phyloP scores from a whole-genome alignment of 2,329 filamentous ascomycete species.

The Scedosporium dehoogii region DNA sequence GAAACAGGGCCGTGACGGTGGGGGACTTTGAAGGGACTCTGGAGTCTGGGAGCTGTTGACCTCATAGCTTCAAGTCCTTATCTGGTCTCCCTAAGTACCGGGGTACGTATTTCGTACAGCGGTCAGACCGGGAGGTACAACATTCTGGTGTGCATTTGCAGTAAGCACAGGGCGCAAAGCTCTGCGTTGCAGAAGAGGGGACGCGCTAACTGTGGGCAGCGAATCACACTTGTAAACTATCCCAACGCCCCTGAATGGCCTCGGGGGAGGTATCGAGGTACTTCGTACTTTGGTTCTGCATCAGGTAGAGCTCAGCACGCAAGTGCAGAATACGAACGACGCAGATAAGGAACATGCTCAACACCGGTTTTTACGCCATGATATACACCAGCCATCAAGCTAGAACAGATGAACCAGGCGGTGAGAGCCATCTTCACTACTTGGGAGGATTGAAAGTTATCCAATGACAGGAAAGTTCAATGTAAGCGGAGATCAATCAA shows the following conservation, averaged over 20 bases:
- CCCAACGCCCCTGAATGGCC: background rate
- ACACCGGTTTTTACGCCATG: no score
- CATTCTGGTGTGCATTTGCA: background rate
- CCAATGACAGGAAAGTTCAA: no score
- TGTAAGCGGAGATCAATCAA: no score
- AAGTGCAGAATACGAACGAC: no score
- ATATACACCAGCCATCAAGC: no score
- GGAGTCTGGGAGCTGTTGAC: background rate
- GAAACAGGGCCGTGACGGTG: conserved; percentile 1
- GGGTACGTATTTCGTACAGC: background rate
- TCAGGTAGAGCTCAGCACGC: no score
- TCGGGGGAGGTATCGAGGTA: background rate
- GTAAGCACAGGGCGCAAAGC: background rate
- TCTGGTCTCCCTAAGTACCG: background rate
- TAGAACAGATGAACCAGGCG: no score
- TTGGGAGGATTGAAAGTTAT: no score
- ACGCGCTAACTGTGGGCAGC: background rate
- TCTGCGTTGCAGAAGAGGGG: background rate
- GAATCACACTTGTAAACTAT: background rate
- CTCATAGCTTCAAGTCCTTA: background rate
- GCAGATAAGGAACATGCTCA: no score
- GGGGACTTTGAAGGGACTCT: background rate
- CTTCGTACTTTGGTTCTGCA: background rate
- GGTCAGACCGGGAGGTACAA: background rate
- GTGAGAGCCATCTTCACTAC: no score